These are phyloP conservation scores for Kodamaea neixiangensis DNA, from an alignment of 805 yeast species.

Conservation along the genomic window DNA sequence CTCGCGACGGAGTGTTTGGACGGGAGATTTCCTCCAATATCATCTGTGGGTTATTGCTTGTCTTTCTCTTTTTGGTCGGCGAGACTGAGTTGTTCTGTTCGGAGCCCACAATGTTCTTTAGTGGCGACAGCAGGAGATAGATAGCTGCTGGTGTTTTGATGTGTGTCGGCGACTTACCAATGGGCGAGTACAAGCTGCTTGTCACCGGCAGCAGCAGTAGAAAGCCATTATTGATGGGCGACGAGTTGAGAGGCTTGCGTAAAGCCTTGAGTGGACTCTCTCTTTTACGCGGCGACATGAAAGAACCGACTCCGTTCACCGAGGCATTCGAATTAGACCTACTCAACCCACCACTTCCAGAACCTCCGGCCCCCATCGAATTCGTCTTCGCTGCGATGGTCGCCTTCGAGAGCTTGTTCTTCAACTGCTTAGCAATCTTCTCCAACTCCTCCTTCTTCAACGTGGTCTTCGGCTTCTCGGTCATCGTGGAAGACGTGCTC, in stretches of 20 bases:
- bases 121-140: conserved; percentile 37
- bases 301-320: background rate
- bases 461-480: conserved; percentile 28
- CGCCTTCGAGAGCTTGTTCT: conserved; percentile 43
- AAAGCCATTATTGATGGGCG: conserved; percentile 15
- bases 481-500: conserved; percentile 7
- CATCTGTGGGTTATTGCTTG: conserved; percentile 21
- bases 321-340: background rate
- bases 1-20: conserved; percentile 29
- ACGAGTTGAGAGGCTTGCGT: conserved; percentile 26
- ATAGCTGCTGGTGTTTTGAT: conserved; percentile 37
- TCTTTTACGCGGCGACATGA: conserved; percentile 16
- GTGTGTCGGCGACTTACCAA: conserved; percentile 42
- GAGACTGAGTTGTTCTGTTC: conserved; percentile 22
- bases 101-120: conserved; percentile 24
- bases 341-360: background rate
- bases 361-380: background rate
- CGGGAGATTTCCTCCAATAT: conserved; percentile 32
- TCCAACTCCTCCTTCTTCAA: conserved; percentile 47
- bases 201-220: conserved; percentile 27
- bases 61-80: conserved; percentile 31
- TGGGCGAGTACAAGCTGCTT: conserved; percentile 39
- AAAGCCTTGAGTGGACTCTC: conserved; percentile 33
- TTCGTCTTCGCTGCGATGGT: conserved; percentile 44
- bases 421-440: conserved; percentile 44